phyloP scores from a whole-genome alignment of 495 filamentous ascomycete species.

The Ascodesmis nigricans region DNA sequence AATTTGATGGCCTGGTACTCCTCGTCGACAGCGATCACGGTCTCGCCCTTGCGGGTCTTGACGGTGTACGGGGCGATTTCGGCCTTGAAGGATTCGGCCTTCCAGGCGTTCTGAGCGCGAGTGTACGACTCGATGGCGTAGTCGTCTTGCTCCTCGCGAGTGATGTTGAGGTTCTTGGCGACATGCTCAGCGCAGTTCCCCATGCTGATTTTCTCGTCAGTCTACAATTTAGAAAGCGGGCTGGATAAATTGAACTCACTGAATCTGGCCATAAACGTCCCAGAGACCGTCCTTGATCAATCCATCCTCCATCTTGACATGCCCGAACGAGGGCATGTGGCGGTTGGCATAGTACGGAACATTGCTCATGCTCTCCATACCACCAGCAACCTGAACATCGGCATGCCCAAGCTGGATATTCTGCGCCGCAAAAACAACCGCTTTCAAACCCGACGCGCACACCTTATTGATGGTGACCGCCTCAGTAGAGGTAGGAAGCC shows the following conservation, averaged over 20 bases:
- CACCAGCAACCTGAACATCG: conserved; percentile 73
- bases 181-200: conserved; percentile 93
- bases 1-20: conserved; percentile 64
- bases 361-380: conserved; percentile 92
- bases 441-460: conserved; percentile 83
- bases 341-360: conserved; percentile 81
- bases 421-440: conserved; percentile 71
- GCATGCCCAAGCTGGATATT: conserved; percentile 79
- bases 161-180: conserved; percentile 63
- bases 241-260: conserved; percentile 21
- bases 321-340: conserved; percentile 58
- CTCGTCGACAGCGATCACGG: conserved; percentile 58
- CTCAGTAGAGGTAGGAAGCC: conserved; percentile 54
- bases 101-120: conserved; percentile 80
- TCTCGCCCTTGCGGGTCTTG: conserved; percentile 61
- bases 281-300: conserved; percentile 87
- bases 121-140: conserved; percentile 78
- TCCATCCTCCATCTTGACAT: conserved; percentile 71
- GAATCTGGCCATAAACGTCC: conserved; percentile 90
- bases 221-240: not conserved
- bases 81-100: conserved; percentile 50
- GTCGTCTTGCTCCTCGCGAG: conserved; percentile 64
- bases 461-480: conserved; percentile 92
- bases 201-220: conserved; percentile 30
- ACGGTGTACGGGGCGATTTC: conserved; percentile 77